Percentiles rank a stretch among this genome's conserved stretches.
Evolutionary conservation across 1,284 basidiomycete species (phyloP).

Genomic region (Cerrena zonata): DNA sequence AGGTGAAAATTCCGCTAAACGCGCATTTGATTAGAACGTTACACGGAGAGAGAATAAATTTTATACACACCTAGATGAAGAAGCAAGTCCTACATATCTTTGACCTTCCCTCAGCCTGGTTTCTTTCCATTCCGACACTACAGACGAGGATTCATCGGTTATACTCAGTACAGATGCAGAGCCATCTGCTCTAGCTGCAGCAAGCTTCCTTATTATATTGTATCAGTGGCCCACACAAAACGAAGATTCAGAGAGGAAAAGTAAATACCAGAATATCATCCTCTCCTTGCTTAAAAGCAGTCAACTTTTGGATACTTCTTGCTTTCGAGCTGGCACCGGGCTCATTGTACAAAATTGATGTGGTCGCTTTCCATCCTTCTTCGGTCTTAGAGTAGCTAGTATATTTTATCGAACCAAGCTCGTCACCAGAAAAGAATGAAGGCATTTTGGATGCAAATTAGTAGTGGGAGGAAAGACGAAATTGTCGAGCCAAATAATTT

Average conservation of each 20-base stretch:
- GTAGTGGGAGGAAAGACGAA: background rate
- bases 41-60: background rate
- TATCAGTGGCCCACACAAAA: constrained; percentile 8
- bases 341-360: constrained; percentile 31
- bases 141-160: constrained; percentile 35
- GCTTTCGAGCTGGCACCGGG: constrained; percentile 29
- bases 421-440: constrained; percentile 66
- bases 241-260: background rate
- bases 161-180: constrained; percentile 39
- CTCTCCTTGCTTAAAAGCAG: constrained; percentile 17
- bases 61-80: constrained; percentile 41
- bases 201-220: constrained; percentile 53
- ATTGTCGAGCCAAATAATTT: background rate
- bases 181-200: constrained; percentile 58
- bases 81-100: constrained; percentile 55
- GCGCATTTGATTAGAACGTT: background rate
- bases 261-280: constrained; percentile 19
- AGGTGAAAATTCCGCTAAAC: constrained; percentile 52
- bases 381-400: constrained; percentile 35
- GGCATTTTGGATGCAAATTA: constrained; percentile 38
- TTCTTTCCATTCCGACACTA: constrained; percentile 56
- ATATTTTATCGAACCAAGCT: constrained; percentile 65
- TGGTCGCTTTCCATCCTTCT: constrained; percentile 25
- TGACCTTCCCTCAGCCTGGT: constrained; percentile 46
- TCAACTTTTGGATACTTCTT: constrained; percentile 38